Evolutionary conservation across 2,329 filamentous ascomycete species (phyloP), one percentile per base, ranked within the genome.

Genomic region (Immersiporthe knoxdaviesiana): DNA sequence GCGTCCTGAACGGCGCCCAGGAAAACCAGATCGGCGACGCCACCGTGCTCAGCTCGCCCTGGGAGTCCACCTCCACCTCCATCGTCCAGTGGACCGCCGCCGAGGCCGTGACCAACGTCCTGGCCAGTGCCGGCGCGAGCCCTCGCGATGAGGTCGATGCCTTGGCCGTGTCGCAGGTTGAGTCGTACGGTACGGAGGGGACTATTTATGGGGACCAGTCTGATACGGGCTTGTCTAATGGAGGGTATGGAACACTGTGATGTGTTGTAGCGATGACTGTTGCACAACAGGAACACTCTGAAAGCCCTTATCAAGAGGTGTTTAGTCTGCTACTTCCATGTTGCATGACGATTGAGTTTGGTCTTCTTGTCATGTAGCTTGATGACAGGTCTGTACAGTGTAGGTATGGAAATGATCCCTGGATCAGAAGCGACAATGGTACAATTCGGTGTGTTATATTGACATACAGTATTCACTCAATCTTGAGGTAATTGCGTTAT

Each of bases 91-190:
- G 81, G 59, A 76, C 74, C 41, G 79, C 81, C 1, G 72, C 74
- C 1, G 77, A 80, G 11, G 81, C 79, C 0, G 73, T 81, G 37
- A 74, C 70, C 3, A 74, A 77, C 63, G 78, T 82, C 12, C 71
- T 79, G 8, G 76, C 74, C 3, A 77, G 76, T 44, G 81, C 76
- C 1, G 81, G 81, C 12, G 81, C 81, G 2, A 78, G 75, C 11
- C 75, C 75, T 1, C 68, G 74, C 10, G 75, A 76, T 56, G 72
- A 77, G 56, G 73, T 76, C 14, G 75, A 76, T 66, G 66, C 73
- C 3, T 72, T 74, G 68, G 75, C 72, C 32, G 74, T 77, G 35
- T 68, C 61, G 16, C 75, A 73, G 52, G 73, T 74, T 6, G 32
- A 73, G 65, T 70, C 72, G 2, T 70, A 74, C 12, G 75, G 74